Evolutionary conservation across 1,284 basidiomycete species (phyloP), one percentile per base, ranked within the genome.

Genomic region (Coniferiporia sulphurascens): DNA sequence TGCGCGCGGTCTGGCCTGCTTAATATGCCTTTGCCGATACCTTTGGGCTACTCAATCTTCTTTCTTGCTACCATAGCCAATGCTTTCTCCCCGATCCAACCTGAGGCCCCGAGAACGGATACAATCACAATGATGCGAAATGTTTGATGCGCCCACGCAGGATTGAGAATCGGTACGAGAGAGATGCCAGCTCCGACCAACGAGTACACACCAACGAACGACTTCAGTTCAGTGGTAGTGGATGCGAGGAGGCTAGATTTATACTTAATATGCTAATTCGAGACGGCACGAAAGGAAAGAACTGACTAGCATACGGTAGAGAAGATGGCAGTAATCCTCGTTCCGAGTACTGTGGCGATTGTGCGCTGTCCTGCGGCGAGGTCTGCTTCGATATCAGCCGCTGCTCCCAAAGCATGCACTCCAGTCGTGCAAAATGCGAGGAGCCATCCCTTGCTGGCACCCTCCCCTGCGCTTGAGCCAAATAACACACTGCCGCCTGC

Each of bases 401-500:
- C 66, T 6, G 67, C 66, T 21, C 65, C 67, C 4, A 68, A 56
- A 19, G 67, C 64, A 50, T 68, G 67, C 4, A 67, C 62, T 10
- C 66, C 66, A 15, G 64, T 51, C 5, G 63, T 62, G 52, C 64
- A 66, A 10, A 67, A 52, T n/a, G 65, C 63, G 12, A 68, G 50
- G 4, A 65, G 51, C 49, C 63, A 62, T 4, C 63, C 64, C 45
- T 67, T 67, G 19, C 38, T 56, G n/a, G 53, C 59, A 17, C 54
- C 35, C 35, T 56, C 54, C 3, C 43, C 46, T 19, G 58, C 58
- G 12, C n/a, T 34, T 1, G 22, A 15, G 8, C 56, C 43, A 52
- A 46, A 45, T 19, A 58, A 32, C 36, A 53, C 27, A 9, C 19
- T 13, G 22, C 59, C 55, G 15, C 35, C 12, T 19, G 55, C 45